Base-by-base conservation (phyloP, 2,329 filamentous ascomycete genomes). In the Stachybotrys chartarum region DNA sequence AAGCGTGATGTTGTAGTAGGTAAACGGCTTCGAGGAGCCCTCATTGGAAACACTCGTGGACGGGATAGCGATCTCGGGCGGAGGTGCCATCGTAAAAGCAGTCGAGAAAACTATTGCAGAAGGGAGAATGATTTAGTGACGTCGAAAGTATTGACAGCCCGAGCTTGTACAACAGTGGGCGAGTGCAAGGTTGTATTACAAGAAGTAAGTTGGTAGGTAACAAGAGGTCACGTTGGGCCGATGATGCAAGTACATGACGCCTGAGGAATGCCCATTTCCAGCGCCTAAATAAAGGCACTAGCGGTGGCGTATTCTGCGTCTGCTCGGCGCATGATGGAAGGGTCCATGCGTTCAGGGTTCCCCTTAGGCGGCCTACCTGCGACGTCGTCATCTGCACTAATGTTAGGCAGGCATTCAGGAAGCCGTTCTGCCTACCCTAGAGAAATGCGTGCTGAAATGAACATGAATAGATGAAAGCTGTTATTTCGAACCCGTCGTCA, bases 1-100 rank as follows among this genome's bases (percentile, higher is more conserved):
- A 57, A 94, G 78, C 24, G 84, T 85, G 70, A 92, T 86, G 69
- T 90, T 89, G 76, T 92, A 93, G 60, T 87, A 80, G 0, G 88
- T 92, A 70, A 84, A 91, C 0, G 86, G 79, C 64, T 90, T 90
- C 59, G 78, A 75, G 6, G 69, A 65, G 58, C 65, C 68, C 59
- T 77, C 76, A 56, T 78, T 74, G 53, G 79, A 77, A 56, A 82
- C 71, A 59, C 81, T 84, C 51, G 84, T 86, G n/a, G 82, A 82
- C 11, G 84, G 84, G 61, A 87, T 87, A 57, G 81, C 82, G 66
- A 88, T 85, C 67, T 87, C 84, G 66, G 81, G 78, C 45, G 84
- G 82, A 53, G 84, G 83, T 59, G 82, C 81, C 84, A 87, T 87
- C 58, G 56, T 69, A 55, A 54, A 44, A 5, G 39, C 39, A 24